Evolutionary conservation across 768 basidiomycete genomes (phyloP).

Genomic region (Termitomyces sp.): DNA sequence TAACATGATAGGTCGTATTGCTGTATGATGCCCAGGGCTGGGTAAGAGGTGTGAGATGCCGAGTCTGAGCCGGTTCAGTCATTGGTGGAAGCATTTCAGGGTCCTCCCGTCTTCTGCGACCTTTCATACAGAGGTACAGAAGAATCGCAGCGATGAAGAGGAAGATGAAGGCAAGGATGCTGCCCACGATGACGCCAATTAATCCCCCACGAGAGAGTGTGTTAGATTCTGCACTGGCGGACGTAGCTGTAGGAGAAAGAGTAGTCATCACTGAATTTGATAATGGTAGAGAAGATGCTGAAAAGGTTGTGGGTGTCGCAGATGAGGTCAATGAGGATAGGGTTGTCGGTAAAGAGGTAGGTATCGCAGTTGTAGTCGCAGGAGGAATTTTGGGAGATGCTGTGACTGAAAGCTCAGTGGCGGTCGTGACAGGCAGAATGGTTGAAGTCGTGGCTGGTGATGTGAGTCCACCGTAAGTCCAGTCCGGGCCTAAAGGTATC

Average conservation of each 20-base stretch:
- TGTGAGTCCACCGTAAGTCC: conserved; percentile 72
- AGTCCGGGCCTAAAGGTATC: conserved; percentile 73
- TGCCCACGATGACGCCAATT: conserved; percentile 55
- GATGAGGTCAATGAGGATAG: conserved; percentile 19
- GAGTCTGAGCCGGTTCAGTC: not conserved
- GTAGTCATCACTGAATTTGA: conserved; percentile 17
- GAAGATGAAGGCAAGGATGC: conserved; percentile 54
- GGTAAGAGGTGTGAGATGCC: not conserved
- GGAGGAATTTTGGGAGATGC: conserved; percentile 17
- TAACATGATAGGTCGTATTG: conserved; percentile 21
- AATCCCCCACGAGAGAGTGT: conserved; percentile 35
- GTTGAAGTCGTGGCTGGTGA: conserved; percentile 44
- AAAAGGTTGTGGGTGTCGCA: conserved; percentile 25
- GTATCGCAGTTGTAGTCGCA: conserved; percentile 24
- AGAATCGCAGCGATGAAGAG: conserved; percentile 47
- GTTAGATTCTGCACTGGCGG: conserved; percentile 6
- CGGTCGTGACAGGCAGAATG: conserved; percentile 9
- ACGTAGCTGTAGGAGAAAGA: conserved; percentile 7
- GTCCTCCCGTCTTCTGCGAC: conserved; percentile 34
- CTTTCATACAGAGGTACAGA: conserved; percentile 41
- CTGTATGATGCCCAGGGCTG: conserved; percentile 7
- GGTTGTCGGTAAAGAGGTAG: conserved; percentile 22
- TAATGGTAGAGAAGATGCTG: conserved; percentile 20
- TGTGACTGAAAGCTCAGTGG: conserved; percentile 18
- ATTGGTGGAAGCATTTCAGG: conserved; percentile 9